Evolutionary conservation across 352 stramenopile genomes (phyloP).

Genomic region (Phytophthora sp.): DNA sequence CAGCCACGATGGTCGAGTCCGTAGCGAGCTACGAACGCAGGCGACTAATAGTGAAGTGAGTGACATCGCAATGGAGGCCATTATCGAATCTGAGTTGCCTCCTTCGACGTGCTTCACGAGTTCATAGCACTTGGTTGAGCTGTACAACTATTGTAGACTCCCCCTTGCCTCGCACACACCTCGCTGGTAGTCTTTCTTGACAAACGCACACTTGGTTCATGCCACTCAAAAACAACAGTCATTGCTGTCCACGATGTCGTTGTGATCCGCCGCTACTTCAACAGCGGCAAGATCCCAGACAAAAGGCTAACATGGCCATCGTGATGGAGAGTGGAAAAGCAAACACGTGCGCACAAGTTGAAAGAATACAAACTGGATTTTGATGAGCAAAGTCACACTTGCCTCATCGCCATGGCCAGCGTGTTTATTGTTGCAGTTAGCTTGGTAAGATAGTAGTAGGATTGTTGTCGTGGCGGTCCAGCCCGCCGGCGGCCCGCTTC

Average conservation of each 20-base stretch:
- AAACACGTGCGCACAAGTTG: too few species aligned
- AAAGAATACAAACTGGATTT: too few species aligned
- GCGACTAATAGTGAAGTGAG: neutral
- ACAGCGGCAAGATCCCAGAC: too few species aligned
- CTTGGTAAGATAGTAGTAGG: too few species aligned
- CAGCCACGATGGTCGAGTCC: neutral
- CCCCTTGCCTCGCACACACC: neutral
- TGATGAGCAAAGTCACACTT: too few species aligned
- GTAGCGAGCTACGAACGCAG: neutral
- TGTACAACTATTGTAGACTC: neutral
- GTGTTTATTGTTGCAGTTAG: neutral
- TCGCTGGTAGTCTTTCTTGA: neutral
- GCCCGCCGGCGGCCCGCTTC: too few species aligned
- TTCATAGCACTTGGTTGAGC: neutral
- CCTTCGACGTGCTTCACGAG: neutral
- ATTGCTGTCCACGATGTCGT: too few species aligned
- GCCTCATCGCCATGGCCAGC: neutral
- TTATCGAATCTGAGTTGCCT: neutral
- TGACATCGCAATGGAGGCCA: neutral
- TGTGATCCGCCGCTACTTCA: too few species aligned
- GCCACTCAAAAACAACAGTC: too few species aligned
- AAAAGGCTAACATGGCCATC: too few species aligned
- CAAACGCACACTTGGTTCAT: neutral
- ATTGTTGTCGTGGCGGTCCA: too few species aligned
- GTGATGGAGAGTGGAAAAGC: too few species aligned